These are phyloP conservation scores for Pythium vanterpoolii DNA, from an alignment of 352 stramenopile genomes.

Conservation along the genomic window DNA sequence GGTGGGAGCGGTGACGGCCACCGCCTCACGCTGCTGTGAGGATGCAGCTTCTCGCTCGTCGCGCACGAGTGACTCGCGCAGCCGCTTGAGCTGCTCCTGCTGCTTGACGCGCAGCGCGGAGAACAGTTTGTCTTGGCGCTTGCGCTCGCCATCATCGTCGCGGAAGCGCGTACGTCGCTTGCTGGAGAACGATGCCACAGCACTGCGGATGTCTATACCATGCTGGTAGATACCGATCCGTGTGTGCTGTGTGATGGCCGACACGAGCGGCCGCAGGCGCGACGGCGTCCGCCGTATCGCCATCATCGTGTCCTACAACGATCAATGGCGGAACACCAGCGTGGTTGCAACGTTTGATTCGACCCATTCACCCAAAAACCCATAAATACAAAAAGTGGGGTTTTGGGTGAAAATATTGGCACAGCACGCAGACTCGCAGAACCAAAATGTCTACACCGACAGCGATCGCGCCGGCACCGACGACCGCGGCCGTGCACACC, in stretches of 20 bases:
- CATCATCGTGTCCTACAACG: neutral
- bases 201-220: too few relatives aligned
- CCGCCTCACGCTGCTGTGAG: neutral
- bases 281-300: neutral
- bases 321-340: neutral
- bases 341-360: neutral
- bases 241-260: too few relatives aligned
- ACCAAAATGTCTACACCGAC: slow-evolving; percentile 9
- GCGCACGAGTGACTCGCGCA: slow-evolving; percentile 22
- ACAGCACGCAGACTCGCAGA: neutral
- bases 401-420: too few relatives aligned
- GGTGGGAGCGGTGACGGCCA: neutral
- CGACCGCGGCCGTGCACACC: neutral
- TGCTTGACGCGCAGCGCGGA: slow-evolving; percentile 29
- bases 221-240: too few relatives aligned
- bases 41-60: slow-evolving; percentile 18
- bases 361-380: slow-evolving; percentile 5
- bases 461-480: neutral
- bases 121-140: slow-evolving; percentile 30
- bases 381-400: neutral
- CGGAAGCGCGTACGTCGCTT: slow-evolving; percentile 27
- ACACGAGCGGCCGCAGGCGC: neutral
- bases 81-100: slow-evolving; percentile 24
- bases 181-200: slow-evolving; percentile 21
- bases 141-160: slow-evolving; percentile 9